These are phyloP conservation scores for Ziziphus jujuba DNA, from an alignment of 306 rosid genomes.

Conservation along the genomic window DNA sequence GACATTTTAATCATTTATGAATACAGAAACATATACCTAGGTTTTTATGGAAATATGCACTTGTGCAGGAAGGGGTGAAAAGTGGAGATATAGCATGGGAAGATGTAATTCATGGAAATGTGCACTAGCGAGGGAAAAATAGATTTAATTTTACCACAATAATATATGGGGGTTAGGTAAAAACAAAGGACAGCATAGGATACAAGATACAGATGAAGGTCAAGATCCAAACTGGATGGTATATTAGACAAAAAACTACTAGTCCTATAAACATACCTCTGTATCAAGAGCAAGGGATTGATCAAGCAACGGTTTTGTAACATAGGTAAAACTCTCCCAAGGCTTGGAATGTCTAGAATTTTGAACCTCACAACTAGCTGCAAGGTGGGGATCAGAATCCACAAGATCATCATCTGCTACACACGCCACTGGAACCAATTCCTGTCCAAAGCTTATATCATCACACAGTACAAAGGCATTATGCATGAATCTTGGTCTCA, in stretches of 20 bases:
- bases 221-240: constrained; percentile 3
- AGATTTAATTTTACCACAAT: neutral
- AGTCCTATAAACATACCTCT: constrained; percentile 56
- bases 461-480: constrained; percentile 60
- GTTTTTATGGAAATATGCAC: neutral
- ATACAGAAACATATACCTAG: neutral
- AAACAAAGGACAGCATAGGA: neutral
- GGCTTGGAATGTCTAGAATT: constrained; percentile 46
- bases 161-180: constrained; percentile 4
- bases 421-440: constrained; percentile 73
- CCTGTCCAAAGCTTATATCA: constrained; percentile 94
- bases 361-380: constrained; percentile 40
- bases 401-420: constrained; percentile 61
- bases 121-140: neutral
- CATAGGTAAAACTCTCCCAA: constrained; percentile 82
- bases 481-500: constrained; percentile 46
- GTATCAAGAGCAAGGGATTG: constrained; percentile 58
- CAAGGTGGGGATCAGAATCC: constrained; percentile 47
- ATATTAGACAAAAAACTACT: constrained; percentile 15
- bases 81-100: neutral
- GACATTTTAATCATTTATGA: neutral
- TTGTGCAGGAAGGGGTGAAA: neutral
- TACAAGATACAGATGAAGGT: constrained; percentile 2
- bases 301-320: constrained; percentile 67
- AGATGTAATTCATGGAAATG: neutral